Evolutionary conservation across 495 filamentous ascomycete genomes (phyloP).

Genomic region (Neurospora terricola): DNA sequence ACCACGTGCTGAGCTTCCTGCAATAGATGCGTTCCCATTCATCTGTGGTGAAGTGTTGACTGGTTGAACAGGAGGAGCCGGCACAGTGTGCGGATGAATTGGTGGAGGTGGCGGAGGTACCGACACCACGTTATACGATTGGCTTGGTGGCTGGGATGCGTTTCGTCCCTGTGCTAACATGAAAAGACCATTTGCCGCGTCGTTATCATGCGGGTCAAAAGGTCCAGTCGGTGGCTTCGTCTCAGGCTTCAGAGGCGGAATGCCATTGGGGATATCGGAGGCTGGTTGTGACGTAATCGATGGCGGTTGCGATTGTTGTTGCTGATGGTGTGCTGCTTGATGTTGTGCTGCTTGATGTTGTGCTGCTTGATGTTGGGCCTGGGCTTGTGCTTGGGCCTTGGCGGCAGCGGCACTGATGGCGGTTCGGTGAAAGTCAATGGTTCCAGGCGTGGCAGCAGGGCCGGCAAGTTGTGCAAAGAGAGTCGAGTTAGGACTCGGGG

Average conservation of each 20-base stretch:
- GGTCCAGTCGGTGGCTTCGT: slow-evolving; percentile 42
- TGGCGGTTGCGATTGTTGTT: slow-evolving; percentile 25
- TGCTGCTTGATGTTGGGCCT: slow-evolving; percentile 20
- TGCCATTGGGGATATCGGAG: slow-evolving; percentile 33
- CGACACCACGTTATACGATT: slow-evolving; percentile 35
- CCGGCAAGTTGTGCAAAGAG: slow-evolving; percentile 69
- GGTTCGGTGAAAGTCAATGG: slow-evolving; percentile 89
- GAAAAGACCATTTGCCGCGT: slow-evolving; percentile 91
- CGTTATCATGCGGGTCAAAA: slow-evolving; percentile 81
- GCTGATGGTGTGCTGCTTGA: slow-evolving; percentile 34
- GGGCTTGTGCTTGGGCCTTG: slow-evolving; percentile 42
- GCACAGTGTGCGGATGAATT: slow-evolving; percentile 24
- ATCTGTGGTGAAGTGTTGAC: slow-evolving; percentile 43
- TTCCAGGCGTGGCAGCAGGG: slow-evolving; percentile 70
- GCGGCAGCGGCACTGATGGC: slow-evolving; percentile 71
- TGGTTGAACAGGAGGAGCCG: slow-evolving; percentile 23
- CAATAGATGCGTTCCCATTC: slow-evolving; percentile 34
- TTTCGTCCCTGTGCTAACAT: slow-evolving; percentile 70
- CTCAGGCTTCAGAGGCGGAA: slow-evolving; percentile 30
- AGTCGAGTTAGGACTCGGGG: slow-evolving; percentile 75
- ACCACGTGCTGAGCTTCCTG: slow-evolving; percentile 38
- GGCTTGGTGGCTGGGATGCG: slow-evolving; percentile 41
- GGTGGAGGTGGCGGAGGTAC: slow-evolving; percentile 31
- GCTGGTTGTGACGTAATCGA: slow-evolving; percentile 36
- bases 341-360: slow-evolving; percentile 31